Evolutionary conservation across 352 stramenopile genomes (phyloP).

Genomic region (Phytophthora pluvialis): DNA sequence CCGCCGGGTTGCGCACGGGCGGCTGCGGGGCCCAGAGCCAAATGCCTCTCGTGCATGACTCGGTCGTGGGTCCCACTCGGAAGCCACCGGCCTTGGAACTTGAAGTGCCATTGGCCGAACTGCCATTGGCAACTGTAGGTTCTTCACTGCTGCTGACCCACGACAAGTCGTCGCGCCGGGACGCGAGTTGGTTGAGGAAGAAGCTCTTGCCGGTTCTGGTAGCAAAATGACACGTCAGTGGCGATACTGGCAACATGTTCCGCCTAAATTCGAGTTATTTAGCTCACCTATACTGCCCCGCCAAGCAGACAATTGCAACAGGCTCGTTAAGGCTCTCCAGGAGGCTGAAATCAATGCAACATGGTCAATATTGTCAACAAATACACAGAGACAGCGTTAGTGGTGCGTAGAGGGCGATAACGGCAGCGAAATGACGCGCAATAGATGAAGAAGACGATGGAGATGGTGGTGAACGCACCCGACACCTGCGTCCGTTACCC

Average conservation of each 20-base stretch:
- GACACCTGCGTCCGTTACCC: constrained; percentile 58
- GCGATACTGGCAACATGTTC: neutral
- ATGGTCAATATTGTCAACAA: constrained; percentile 10
- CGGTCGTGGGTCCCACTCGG: constrained; percentile 78
- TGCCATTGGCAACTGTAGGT: constrained; percentile 18
- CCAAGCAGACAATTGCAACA: constrained; percentile 80
- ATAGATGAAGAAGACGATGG: neutral
- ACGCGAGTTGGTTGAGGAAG: constrained; percentile 86
- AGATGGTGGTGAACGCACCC: constrained; percentile 32
- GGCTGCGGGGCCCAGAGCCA: constrained; percentile 82
- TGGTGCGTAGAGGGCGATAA: neutral
- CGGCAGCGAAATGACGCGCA: neutral
- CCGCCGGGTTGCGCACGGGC: constrained; percentile 57
- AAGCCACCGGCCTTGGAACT: constrained; percentile 46
- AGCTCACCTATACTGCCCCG: constrained; percentile 78
- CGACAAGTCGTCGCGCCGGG: constrained; percentile 26
- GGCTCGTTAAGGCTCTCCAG: constrained; percentile 72
- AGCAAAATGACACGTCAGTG: neutral
- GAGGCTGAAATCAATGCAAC: constrained; percentile 38
- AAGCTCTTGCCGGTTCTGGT: constrained; percentile 88
- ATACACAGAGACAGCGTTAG: constrained; percentile 13
- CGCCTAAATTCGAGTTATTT: neutral
- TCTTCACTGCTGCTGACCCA: constrained; percentile 16
- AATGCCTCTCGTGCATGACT: constrained; percentile 87
- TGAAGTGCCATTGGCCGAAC: constrained; percentile 9